Percentiles rank a stretch among this genome's conserved stretches.
Evolutionary conservation across 352 stramenopile genomes (phyloP).

Genomic region (Globisporangium viniferum): DNA sequence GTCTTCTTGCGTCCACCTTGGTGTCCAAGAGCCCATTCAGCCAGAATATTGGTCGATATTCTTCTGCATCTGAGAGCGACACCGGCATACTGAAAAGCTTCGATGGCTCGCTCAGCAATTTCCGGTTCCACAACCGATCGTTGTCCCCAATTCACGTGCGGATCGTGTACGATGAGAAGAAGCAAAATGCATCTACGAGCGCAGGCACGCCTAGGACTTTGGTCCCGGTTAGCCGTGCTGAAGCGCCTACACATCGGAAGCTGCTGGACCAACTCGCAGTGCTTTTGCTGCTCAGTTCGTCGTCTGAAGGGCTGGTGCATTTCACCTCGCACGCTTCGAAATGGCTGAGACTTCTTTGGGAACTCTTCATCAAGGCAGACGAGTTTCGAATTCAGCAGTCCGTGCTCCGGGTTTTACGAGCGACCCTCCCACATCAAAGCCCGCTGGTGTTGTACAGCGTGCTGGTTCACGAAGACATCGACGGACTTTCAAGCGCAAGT

Average conservation of each 20-base stretch:
- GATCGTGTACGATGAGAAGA: slow-evolving; percentile 87
- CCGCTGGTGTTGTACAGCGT: slow-evolving; percentile 25
- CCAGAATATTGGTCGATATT: background rate
- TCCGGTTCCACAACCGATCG: slow-evolving; percentile 88
- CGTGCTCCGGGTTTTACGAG: slow-evolving; percentile 45
- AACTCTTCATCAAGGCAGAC: slow-evolving; percentile 38
- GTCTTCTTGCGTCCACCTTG: slow-evolving; percentile 3
- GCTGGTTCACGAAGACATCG: slow-evolving; percentile 7
- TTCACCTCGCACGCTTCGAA: slow-evolving; percentile 29
- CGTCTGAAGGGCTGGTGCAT: slow-evolving; percentile 46
- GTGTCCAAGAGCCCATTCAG: slow-evolving; percentile 6
- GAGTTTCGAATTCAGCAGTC: slow-evolving; percentile 64
- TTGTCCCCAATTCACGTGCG: slow-evolving; percentile 91
- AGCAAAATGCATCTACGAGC: slow-evolving; percentile 2
- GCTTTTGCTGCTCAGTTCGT: slow-evolving; percentile 40
- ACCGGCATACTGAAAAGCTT: slow-evolving; percentile 42
- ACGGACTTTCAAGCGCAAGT: background rate
- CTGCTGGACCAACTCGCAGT: slow-evolving; percentile 37
- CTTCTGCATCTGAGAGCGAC: background rate
- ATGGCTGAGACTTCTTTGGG: slow-evolving; percentile 62
- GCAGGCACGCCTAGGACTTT: background rate
- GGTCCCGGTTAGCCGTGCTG: background rate
- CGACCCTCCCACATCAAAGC: slow-evolving; percentile 33
- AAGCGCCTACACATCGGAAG: background rate
- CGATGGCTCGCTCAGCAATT: slow-evolving; percentile 79